Base-by-base conservation (phyloP, 139 green algal genomes). In the Chlamydomonas asymmetrica region DNA sequence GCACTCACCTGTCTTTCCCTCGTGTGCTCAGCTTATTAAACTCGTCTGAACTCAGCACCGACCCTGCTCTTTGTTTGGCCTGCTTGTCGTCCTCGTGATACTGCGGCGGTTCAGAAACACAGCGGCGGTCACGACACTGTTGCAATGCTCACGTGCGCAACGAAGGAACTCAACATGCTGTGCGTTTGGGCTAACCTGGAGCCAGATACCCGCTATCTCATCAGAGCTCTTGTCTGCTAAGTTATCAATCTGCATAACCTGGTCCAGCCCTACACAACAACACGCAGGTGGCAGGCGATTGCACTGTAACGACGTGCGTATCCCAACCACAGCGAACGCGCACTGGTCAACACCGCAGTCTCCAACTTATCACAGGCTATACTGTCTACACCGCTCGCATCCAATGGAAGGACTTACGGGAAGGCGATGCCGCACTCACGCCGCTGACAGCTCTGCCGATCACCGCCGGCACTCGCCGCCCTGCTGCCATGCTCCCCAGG, bases 121-220 rank as follows among this genome's bases (percentile, higher is more conserved):
- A 52, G 10, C 45, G 16, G 16, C 45, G 45, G n/a, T n/a, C n/a
- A 25, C 45, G 45, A 52, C 45, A 52, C 10, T 52, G 45, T 52
- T 10, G 45, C 45, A 52, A 52, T 52, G n/a, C n/a, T n/a, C n/a
- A n/a, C n/a, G n/a, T n/a, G n/a, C 16, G 45, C 45, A 52, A 52
- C 16, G 16, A 52, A 25, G 45, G 10, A 52, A 52, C 10, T 16
- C 45, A 52, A 52, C 45, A 10, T 52, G 45, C 45, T 16, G 16
- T 52, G 10, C 10, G 10, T 10, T 16, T 52, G 10, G 10, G 45
- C 10, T 52, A 52, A 80, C 64, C 74, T 70, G 2, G 2, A 80
- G 60, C 78, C 78, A 84, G 45, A 84, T 84, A 0, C 72, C 71
- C 2, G 45, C 61, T 2, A 84, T 59, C 66, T 84, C 78, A n/a